phyloP scores from a whole-genome alignment of 257 asterid genomes.

The Capsicum pubescens region DNA sequence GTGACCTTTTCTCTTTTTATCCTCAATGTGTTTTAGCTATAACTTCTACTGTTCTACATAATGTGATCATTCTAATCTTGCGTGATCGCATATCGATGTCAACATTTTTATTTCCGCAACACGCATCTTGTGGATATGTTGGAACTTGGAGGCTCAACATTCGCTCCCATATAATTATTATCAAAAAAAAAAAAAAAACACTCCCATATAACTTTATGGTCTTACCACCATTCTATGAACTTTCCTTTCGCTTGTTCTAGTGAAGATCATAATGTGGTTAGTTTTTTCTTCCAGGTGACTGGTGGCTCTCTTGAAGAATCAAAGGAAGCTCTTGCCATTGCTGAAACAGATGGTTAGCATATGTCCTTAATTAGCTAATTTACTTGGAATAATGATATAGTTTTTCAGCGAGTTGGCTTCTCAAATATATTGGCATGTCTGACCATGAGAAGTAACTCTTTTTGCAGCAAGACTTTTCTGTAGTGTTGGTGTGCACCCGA shows the following conservation, averaged over 20 bases:
- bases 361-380: slow-evolving; percentile 18
- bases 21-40: background rate
- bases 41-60: background rate
- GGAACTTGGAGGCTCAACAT: background rate
- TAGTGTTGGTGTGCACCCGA: slow-evolving; percentile 99
- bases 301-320: slow-evolving; percentile 98
- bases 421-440: slow-evolving; percentile 24
- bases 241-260: background rate
- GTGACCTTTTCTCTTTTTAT: background rate
- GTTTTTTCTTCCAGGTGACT: slow-evolving; percentile 63
- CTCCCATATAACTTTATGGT: background rate
- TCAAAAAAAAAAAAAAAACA: background rate
- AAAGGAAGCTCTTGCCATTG: slow-evolving; percentile 92
- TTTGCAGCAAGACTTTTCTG: slow-evolving; percentile 89
- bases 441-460: slow-evolving; percentile 13
- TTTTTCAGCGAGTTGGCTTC: background rate
- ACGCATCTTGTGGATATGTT: background rate
- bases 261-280: slow-evolving; percentile 20
- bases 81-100: background rate
- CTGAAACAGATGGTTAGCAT: slow-evolving; percentile 88
- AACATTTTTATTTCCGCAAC: background rate
- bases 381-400: slow-evolving; percentile 20
- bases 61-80: background rate
- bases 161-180: background rate
- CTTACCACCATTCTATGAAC: background rate